phyloP scores from a whole-genome alignment of 2,329 filamentous ascomycete species.

The Penicillium sp. region DNA sequence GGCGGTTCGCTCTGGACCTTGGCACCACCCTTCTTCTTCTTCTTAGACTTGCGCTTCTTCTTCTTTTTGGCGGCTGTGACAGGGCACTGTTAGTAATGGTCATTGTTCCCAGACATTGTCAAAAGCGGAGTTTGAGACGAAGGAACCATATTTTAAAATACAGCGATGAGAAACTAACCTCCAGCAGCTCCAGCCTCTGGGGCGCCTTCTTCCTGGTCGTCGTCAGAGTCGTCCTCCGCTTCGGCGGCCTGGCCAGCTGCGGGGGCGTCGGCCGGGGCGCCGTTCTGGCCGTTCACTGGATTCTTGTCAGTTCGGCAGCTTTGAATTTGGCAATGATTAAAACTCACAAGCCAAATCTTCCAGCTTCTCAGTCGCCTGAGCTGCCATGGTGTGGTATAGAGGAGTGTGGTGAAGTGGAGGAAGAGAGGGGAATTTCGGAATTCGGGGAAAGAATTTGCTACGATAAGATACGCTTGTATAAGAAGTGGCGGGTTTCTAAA shows the following conservation, averaged over 20 bases:
- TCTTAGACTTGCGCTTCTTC: slow-evolving; percentile 78
- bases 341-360: slow-evolving; percentile 42
- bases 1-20: slow-evolving; percentile 77
- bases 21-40: slow-evolving; percentile 62
- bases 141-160: background rate
- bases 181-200: slow-evolving; percentile 40
- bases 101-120: slow-evolving; percentile 2
- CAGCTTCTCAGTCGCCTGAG: slow-evolving; percentile 42
- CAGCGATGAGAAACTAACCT: slow-evolving; percentile 25
- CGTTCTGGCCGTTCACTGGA: slow-evolving; percentile 42
- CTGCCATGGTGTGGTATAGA: slow-evolving; percentile 39
- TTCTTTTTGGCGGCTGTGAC: slow-evolving; percentile 64
- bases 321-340: background rate
- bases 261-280: slow-evolving; percentile 34
- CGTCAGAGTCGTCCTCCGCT: slow-evolving; percentile 56
- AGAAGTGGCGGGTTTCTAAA: background rate
- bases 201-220: slow-evolving; percentile 52
- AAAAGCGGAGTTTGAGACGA: background rate
- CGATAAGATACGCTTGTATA: slow-evolving; percentile 23
- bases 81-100: slow-evolving; percentile 1
- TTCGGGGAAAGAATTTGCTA: slow-evolving; percentile 26
- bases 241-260: slow-evolving; percentile 43
- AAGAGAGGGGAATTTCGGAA: slow-evolving; percentile 21
- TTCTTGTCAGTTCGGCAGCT: slow-evolving; percentile 21
- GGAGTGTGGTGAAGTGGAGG: slow-evolving; percentile 19